Evolutionary conservation across 2,329 filamentous ascomycete genomes (phyloP), one percentile per base, ranked within the genome.

Genomic region (Colletotrichum shisoi): DNA sequence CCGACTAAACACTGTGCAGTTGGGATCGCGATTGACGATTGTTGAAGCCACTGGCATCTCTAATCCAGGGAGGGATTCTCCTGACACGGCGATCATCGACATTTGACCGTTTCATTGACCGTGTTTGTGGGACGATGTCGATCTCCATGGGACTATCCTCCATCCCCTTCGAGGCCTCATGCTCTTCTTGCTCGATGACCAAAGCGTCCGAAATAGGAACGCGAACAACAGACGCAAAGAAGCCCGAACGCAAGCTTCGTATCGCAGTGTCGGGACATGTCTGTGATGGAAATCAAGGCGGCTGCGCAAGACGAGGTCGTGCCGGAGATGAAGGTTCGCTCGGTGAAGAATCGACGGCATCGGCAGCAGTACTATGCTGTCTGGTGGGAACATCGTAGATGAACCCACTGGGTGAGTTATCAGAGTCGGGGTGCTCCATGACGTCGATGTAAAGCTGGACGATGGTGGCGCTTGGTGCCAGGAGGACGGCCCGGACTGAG

Each of bases 371-470:
- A 11, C n/a, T 37, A 19, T 46, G n/a, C n/a, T 48, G 45, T 40
- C 51, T 44, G 27, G 39, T 27, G 42, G 53, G 44, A 21, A 51
- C 19, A 57, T 52, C 40, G 54, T 69, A 68, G 45, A 60, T 63
- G 64, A 68, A 69, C 21, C 17, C 39, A 37, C 64, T 68, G 4
- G 59, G 59, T n/a, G 64, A 68, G 11, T 15, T 19, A 19, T 51
- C 34, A 48, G 57, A 46, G 11, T 48, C 24, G 8, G 27, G 34
- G 2, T 63, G 42, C 21, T 34, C 19, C 24, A 31, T 63, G 1
- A 31, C 27, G 11, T 31, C 19, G 31, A 57, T 8, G 37, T 24
- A 37, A 12, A 60, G 34, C 21, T 19, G 7, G 13, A 21, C 12
- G 27, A 62, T 19, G 46, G 21, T 12, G 8, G 27, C 21, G 4